Evolutionary conservation across 2,329 filamentous ascomycete genomes (phyloP), one percentile per base, ranked within the genome.

Genomic region (Cladorrhinum sp.): DNA sequence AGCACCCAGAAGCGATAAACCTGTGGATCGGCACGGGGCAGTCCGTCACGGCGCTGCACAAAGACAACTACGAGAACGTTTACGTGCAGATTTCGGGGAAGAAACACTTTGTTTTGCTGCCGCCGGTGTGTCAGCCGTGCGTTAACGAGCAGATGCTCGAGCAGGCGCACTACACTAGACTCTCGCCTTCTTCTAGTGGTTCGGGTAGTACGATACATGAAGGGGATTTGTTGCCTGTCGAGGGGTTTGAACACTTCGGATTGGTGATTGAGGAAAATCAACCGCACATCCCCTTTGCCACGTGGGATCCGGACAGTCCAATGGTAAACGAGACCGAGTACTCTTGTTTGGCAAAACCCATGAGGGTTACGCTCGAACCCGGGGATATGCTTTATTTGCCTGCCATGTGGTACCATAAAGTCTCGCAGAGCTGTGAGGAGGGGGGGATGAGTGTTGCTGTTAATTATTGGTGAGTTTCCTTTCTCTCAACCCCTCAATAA

Each of bases 321-420:
- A 71, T 70, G 0, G 61, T 70, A 13, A 76, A 79, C 50, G 65
- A 79, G 0, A 89, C 88, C 1, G 67, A 67, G 1, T 89, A 88
- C 67, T 90, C 88, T 1, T 68, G 74, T 36, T 76, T 87, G 10
- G 85, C 84, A 0, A 75, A 75, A 52, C 87, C 89, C 6, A 67
- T 92, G 63, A 77, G 81, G n/a, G 85, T 93, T 1, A 89, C 86
- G 0, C 74, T 95, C 2, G 73, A 87, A 1, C 82, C 86, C 9
- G 90, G 90, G 0, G 91, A 95, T 70, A 91, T 95, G 86, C 73
- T 95, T 16, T 95, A 95, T 74, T 76, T 95, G 27, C 91, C 91
- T 6, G 86, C 89, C 5, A 83, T 93, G 79, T 95, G 91, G 91
- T 91, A 90, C 70, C 91, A 95, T 71, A 92, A 93, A 71, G 91